phyloP scores from a whole-genome alignment of 768 basidiomycete species.

The Russula dissimulans region DNA sequence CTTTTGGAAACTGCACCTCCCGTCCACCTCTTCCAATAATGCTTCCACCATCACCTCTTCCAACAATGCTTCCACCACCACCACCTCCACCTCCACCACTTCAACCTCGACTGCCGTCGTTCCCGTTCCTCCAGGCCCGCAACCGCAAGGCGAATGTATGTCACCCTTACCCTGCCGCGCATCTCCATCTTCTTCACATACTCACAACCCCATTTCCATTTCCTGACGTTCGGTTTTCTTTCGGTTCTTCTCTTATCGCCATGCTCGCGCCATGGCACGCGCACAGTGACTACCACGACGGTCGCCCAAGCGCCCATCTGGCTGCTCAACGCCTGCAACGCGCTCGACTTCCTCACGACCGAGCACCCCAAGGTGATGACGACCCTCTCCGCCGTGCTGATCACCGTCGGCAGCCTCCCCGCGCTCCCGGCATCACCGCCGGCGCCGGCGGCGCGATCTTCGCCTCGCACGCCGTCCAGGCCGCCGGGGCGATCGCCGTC shows the following conservation, averaged over 20 bases:
- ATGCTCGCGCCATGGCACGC: too few relatives aligned
- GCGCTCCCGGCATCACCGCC: slow-evolving; percentile 55
- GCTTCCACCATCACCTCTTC: neutral
- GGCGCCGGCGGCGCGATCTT: slow-evolving; percentile 66
- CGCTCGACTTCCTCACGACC: slow-evolving; percentile 61
- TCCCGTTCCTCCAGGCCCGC: slow-evolving; percentile 1
- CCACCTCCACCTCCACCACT: neutral
- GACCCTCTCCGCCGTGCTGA: slow-evolving; percentile 65
- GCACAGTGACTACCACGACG: slow-evolving; percentile 29
- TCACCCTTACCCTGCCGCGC: neutral
- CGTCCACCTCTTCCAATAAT: neutral
- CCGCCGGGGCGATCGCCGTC: slow-evolving; percentile 69
- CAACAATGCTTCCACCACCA: too few relatives aligned
- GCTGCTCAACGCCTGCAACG: slow-evolving; percentile 69
- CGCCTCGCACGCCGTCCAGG: slow-evolving; percentile 66
- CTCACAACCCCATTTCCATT: neutral
- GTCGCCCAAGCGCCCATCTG: slow-evolving; percentile 60
- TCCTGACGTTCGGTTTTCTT: too few relatives aligned
- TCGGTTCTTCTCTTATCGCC: too few relatives aligned
- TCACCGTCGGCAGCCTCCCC: slow-evolving; percentile 69
- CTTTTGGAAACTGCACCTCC: slow-evolving; percentile 10
- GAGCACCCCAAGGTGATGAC: slow-evolving; percentile 74
- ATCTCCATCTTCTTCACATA: neutral
- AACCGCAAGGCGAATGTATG: slow-evolving; percentile 18
- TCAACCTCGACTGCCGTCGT: neutral